These are phyloP conservation scores for Agaricus sinodeliciosus DNA, from an alignment of 768 basidiomycete genomes.

Conservation along the genomic window DNA sequence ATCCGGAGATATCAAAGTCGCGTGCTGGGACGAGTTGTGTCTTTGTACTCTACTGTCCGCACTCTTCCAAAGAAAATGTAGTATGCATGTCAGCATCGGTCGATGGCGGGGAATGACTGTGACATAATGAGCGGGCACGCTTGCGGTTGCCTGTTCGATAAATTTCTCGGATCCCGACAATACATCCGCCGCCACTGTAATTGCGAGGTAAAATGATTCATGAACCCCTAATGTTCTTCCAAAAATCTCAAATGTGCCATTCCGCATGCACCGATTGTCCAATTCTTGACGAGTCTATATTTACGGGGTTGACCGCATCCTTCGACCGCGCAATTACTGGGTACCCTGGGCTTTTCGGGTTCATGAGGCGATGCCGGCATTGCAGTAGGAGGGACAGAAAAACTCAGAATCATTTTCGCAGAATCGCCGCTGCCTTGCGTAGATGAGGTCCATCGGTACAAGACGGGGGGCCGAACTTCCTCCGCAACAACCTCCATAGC, in stretches of 20 bases:
- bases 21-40: too few species aligned
- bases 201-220: not conserved
- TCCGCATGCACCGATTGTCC: slow-evolving; percentile 59
- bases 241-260: slow-evolving; percentile 57
- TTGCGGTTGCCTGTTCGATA: too few species aligned
- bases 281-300: slow-evolving; percentile 61
- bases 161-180: too few species aligned
- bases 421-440: slow-evolving; percentile 20
- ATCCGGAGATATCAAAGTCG: too few species aligned
- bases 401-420: slow-evolving; percentile 7
- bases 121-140: too few species aligned
- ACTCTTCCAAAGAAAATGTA: too few species aligned
- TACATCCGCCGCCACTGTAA: too few species aligned
- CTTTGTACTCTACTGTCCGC: too few species aligned
- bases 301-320: slow-evolving; percentile 53
- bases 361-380: slow-evolving; percentile 6
- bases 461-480: slow-evolving; percentile 33
- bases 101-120: too few species aligned
- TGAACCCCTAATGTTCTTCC: slow-evolving; percentile 22
- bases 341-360: slow-evolving; percentile 11
- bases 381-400: slow-evolving; percentile 10
- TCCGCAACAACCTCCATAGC: slow-evolving; percentile 23
- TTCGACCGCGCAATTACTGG: slow-evolving; percentile 43
- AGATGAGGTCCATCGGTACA: slow-evolving; percentile 72
- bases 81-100: too few species aligned